Evolutionary conservation across 176 grass and related monocot species (phyloP).

Genomic region (Bothriochloa decipiens): DNA sequence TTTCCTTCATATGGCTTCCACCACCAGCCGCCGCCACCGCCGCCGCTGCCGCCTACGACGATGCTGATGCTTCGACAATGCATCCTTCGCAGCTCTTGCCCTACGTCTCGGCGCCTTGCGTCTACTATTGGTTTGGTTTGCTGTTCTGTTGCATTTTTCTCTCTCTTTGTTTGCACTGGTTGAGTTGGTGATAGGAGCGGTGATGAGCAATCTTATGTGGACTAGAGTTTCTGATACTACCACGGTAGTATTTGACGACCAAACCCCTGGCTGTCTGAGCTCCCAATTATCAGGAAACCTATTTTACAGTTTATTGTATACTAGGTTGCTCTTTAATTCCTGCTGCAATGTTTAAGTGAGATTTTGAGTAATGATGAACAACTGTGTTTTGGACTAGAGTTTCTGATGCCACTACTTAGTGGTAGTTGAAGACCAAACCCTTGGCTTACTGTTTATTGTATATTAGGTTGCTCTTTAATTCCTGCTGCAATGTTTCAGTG

Average conservation of each 20-base stretch:
- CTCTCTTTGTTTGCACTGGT: background rate
- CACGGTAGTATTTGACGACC: slow-evolving; percentile 53
- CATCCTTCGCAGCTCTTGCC: background rate
- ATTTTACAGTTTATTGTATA: background rate
- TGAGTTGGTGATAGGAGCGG: slow-evolving; percentile 14
- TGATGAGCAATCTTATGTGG: slow-evolving; percentile 62
- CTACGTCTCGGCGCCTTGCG: too few relatives aligned
- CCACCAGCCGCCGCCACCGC: too few relatives aligned
- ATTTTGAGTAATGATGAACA: slow-evolving; percentile 20
- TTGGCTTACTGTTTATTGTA: slow-evolving; percentile 13
- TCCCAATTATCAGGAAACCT: background rate
- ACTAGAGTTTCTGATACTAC: slow-evolving; percentile 79
- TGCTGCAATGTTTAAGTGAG: background rate
- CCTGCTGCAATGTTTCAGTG: background rate
- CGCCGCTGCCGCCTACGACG: too few relatives aligned
- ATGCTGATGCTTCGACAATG: too few relatives aligned
- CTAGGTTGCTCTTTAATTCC: background rate
- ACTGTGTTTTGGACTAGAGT: slow-evolving; percentile 39
- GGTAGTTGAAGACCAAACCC: slow-evolving; percentile 42
- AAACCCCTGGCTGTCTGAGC: slow-evolving; percentile 80
- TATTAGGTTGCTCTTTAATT: background rate
- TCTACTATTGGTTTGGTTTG: background rate
- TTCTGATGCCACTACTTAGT: slow-evolving; percentile 33
- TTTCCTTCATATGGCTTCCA: background rate
- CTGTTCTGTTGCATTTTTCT: too few relatives aligned